phyloP scores from a whole-genome alignment of 495 filamentous ascomycete genomes.

The Xylaria castorea region DNA sequence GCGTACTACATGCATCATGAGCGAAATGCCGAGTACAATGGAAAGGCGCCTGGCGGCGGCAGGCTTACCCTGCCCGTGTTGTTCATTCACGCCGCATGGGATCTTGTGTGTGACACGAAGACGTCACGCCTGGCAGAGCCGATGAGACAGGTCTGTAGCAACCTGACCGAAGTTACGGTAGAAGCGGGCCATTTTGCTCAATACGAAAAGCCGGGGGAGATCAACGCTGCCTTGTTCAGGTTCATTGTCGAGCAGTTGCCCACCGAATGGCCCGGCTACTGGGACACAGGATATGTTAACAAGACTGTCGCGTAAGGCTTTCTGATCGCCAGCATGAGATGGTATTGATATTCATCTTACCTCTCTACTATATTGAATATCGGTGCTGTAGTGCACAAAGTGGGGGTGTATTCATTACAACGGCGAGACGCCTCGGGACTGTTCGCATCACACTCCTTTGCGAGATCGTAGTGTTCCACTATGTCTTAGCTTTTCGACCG shows the following conservation, averaged over 20 bases:
- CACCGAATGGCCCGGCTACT: conserved; percentile 23
- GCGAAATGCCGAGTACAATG: conserved; percentile 24
- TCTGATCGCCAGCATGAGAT: not conserved
- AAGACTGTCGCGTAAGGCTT: not conserved
- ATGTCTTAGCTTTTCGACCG: not conserved
- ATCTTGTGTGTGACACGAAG: conserved; percentile 23
- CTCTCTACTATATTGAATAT: not conserved
- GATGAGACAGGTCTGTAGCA: conserved; percentile 19
- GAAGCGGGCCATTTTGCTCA: conserved; percentile 25
- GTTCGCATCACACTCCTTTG: not conserved
- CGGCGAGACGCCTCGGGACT: not conserved
- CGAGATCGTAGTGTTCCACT: not conserved
- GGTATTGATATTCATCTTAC: not conserved
- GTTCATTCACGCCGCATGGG: conserved; percentile 20
- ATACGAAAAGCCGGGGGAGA: conserved; percentile 23
- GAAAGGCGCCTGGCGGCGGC: conserved; percentile 17
- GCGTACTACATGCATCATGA: conserved; percentile 21
- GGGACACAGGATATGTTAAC: conserved; percentile 17
- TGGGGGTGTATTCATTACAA: not conserved
- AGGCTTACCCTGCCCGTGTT: conserved; percentile 22
- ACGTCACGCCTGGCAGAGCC: conserved; percentile 18
- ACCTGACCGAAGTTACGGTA: conserved; percentile 24
- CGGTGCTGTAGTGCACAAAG: not conserved
- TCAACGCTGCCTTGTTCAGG: conserved; percentile 26
- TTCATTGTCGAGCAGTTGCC: conserved; percentile 25